Evolutionary conservation across 2,329 filamentous ascomycete genomes (phyloP).

Genomic region (Trichoderma sp.): DNA sequence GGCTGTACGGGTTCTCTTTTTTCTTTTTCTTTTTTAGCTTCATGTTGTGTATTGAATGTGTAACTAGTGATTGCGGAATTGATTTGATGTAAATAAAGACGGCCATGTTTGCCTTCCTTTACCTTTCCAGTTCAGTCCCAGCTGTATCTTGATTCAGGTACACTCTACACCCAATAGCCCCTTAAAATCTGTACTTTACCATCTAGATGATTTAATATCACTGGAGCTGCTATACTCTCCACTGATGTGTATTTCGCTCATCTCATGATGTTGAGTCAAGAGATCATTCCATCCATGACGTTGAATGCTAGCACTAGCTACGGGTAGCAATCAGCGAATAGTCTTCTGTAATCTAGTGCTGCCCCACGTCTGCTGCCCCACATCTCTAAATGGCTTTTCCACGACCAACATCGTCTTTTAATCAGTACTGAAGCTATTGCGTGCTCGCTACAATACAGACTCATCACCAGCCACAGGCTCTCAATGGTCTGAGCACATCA

Average conservation of each 20-base stretch:
- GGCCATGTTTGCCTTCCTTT: neutral
- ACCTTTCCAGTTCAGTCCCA: neutral
- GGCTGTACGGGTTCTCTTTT: conserved; percentile 1
- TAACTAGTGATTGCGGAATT: conserved; percentile 9
- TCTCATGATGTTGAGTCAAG: too few species aligned
- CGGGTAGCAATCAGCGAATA: neutral
- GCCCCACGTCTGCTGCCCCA: conserved; percentile 18
- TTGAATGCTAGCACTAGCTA: neutral
- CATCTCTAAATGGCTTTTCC: neutral
- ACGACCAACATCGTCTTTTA: neutral
- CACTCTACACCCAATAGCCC: too few species aligned
- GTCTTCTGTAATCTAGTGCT: neutral
- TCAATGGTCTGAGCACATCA: neutral
- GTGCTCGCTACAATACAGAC: neutral
- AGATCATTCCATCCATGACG: neutral
- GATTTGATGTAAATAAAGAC: neutral
- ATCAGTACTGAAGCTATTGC: neutral
- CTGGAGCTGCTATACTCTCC: neutral
- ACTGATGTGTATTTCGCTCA: neutral
- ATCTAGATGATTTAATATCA: too few species aligned
- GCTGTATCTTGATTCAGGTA: neutral
- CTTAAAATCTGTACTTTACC: too few species aligned
- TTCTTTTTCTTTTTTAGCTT: neutral
- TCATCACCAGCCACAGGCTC: neutral
- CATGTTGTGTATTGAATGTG: conserved; percentile 15